phyloP scores from a whole-genome alignment of 306 rosid genomes.

The Bauhinia variegata region DNA sequence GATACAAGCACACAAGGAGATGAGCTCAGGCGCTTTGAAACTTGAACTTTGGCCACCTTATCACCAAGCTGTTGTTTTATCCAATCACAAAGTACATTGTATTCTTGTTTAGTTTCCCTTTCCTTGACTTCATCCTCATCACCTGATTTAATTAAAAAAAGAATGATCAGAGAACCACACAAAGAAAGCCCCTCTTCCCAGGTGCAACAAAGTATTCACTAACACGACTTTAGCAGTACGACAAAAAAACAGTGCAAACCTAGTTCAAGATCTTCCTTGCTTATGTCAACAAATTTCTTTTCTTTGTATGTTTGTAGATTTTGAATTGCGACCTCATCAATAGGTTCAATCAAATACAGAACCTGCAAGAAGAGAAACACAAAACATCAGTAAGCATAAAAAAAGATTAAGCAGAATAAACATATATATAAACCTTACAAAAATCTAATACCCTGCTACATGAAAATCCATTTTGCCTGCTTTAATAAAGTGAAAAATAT shows the following conservation, averaged over 20 bases:
- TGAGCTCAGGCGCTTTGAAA: constrained; percentile 94
- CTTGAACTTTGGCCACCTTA: constrained; percentile 89
- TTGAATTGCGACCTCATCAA: constrained; percentile 98
- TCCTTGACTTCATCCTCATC: constrained; percentile 92
- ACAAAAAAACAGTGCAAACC: constrained; percentile 54
- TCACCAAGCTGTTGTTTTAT: constrained; percentile 97
- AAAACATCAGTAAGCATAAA: constrained; percentile 9
- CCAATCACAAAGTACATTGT: constrained; percentile 94
- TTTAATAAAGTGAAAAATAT: neutral
- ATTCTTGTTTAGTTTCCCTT: constrained; percentile 82
- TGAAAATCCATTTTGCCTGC: neutral
- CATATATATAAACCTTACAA: neutral
- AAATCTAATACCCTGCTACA: neutral
- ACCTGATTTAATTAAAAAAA: constrained; percentile 52
- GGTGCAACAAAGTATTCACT: neutral
- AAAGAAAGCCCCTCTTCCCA: constrained; percentile 13
- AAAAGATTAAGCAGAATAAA: neutral
- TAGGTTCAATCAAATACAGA: constrained; percentile 88
- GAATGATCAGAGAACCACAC: constrained; percentile 7
- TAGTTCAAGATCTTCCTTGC: constrained; percentile 97
- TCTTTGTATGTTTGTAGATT: constrained; percentile 94
- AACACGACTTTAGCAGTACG: neutral
- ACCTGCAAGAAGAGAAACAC: constrained; percentile 55
- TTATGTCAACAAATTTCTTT: constrained; percentile 94
- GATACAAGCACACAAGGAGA: constrained; percentile 99